These are phyloP conservation scores for Geoglossum glabrum DNA, from an alignment of 495 filamentous ascomycete species.

Conservation along the genomic window DNA sequence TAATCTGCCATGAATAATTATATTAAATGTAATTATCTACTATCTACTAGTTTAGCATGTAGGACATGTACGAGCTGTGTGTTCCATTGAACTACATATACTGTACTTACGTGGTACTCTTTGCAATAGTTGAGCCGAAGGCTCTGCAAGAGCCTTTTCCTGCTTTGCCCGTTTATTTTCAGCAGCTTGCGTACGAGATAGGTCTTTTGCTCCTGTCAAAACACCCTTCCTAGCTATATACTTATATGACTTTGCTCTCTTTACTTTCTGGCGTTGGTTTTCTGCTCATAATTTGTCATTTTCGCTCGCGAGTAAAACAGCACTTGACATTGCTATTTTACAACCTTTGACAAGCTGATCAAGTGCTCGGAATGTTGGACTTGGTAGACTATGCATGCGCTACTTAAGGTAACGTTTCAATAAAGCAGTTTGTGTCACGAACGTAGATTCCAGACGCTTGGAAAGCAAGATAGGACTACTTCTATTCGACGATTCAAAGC, in stretches of 20 bases:
- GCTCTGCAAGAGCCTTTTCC: not conserved
- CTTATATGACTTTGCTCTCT: not conserved
- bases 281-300: not conserved
- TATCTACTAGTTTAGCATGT: too few species aligned
- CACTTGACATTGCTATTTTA: slow-evolving; percentile 2
- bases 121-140: not conserved
- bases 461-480: too few species aligned
- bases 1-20: too few species aligned
- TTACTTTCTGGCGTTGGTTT: slow-evolving; percentile 1
- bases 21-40: too few species aligned
- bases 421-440: too few species aligned
- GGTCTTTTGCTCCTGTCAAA: not conserved
- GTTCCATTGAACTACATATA: not conserved
- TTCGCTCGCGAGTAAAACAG: slow-evolving; percentile 2
- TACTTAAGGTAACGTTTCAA: not conserved
- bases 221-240: slow-evolving; percentile 4
- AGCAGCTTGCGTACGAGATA: not conserved
- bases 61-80: too few species aligned
- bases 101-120: not conserved
- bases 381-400: not conserved
- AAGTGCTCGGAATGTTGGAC: slow-evolving; percentile 1
- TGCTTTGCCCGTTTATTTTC: not conserved
- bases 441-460: too few species aligned
- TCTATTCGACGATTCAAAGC: too few species aligned
- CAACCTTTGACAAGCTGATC: slow-evolving; percentile 6